Percentiles rank a stretch among this genome's conserved stretches.
These are phyloP conservation scores for Syncephalis fuscata DNA, from an alignment of 371 early-diverging fungal genomes.

Conservation along the genomic window DNA sequence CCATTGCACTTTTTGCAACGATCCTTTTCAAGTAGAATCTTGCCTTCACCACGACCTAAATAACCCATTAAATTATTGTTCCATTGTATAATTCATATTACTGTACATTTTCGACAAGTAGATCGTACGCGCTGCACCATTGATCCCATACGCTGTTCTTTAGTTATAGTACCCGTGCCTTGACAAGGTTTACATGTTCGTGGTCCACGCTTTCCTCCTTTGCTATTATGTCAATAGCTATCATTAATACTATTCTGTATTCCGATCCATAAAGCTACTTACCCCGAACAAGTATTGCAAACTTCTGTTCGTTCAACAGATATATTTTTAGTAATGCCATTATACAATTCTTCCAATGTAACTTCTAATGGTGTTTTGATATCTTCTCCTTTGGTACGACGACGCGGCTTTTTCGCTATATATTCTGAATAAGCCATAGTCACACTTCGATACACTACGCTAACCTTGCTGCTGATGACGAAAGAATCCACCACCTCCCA, in stretches of 20 bases:
- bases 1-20: constrained; percentile 60
- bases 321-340: constrained; percentile 79
- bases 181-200: constrained; percentile 64
- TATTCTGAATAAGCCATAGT: constrained; percentile 5
- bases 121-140: constrained; percentile 91
- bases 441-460: constrained; percentile 2
- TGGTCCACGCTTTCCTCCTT: constrained; percentile 54
- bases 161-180: constrained; percentile 62
- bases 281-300: constrained; percentile 28
- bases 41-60: constrained; percentile 37
- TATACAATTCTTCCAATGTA: constrained; percentile 88
- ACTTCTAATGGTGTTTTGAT: constrained; percentile 70
- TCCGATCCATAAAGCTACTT: constrained; percentile 14
- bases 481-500: not conserved
- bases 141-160: constrained; percentile 82
- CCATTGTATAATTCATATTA: no score
- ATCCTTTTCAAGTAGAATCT: constrained; percentile 46
- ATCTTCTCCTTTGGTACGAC: constrained; percentile 30
- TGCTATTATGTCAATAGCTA: constrained; percentile 16
- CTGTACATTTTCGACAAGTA: constrained; percentile 65
- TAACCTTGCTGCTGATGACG: not conserved
- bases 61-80: no score
- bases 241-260: not conserved
- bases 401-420: no score
- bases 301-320: constrained; percentile 76